phyloP scores from a whole-genome alignment of 495 filamentous ascomycete genomes.

The Immersiella caudata region DNA sequence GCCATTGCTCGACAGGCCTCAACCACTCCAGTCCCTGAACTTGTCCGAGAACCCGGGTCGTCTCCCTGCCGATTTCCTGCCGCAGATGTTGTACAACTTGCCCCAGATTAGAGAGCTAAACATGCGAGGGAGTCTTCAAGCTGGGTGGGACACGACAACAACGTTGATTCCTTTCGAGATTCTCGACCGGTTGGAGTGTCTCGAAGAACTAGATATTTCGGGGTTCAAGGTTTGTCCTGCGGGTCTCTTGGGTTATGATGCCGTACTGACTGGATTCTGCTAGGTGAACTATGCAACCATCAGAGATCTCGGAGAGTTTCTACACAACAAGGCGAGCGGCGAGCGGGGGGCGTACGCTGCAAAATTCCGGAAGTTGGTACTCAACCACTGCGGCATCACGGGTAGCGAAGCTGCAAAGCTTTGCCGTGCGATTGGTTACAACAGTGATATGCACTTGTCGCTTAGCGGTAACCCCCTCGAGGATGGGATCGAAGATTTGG shows the following conservation, averaged over 20 bases:
- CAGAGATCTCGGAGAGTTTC: constrained; percentile 55
- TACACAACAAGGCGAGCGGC: constrained; percentile 50
- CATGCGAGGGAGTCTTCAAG: constrained; percentile 81
- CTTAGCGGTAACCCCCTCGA: constrained; percentile 84
- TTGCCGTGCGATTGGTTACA: constrained; percentile 69
- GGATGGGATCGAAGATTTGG: constrained; percentile 67
- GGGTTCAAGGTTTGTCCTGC: constrained; percentile 59
- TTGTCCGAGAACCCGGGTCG: constrained; percentile 72
- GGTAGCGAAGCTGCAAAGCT: constrained; percentile 78
- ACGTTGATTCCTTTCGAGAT: constrained; percentile 33
- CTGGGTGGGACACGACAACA: constrained; percentile 51
- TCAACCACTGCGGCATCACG: constrained; percentile 80
- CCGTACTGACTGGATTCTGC: constrained; percentile 11
- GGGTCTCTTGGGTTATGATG: neutral
- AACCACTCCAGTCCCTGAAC: constrained; percentile 56
- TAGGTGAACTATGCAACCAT: constrained; percentile 58
- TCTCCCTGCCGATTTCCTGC: constrained; percentile 51
- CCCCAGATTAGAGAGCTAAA: constrained; percentile 55
- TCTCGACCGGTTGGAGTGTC: constrained; percentile 25
- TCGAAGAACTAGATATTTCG: constrained; percentile 71
- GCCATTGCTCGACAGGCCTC: constrained; percentile 37
- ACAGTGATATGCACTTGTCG: constrained; percentile 72
- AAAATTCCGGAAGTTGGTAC: constrained; percentile 65
- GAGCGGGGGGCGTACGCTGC: constrained; percentile 64
- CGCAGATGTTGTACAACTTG: constrained; percentile 28